These are phyloP conservation scores for Cardamine resedifolia DNA, from an alignment of 345 rosid genomes.

Conservation along the genomic window DNA sequence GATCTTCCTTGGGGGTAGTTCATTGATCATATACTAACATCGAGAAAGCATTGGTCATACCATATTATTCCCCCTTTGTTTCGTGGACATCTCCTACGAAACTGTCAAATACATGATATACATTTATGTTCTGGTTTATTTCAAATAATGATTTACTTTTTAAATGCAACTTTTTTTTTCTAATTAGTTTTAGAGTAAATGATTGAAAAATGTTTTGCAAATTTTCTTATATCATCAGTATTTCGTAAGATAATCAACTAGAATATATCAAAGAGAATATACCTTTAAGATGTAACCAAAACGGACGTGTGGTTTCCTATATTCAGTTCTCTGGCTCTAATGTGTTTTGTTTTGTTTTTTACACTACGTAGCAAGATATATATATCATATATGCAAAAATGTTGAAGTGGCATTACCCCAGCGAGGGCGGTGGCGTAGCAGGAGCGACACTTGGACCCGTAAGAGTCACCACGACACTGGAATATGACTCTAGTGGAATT, in stretches of 20 bases:
- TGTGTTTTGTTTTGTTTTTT: no score
- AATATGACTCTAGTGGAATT: background rate
- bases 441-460: background rate
- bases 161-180: background rate
- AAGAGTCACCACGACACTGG: constrained; percentile 13
- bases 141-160: background rate
- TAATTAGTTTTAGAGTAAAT: no score
- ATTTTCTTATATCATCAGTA: no score
- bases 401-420: constrained; percentile 13
- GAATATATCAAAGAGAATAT: no score
- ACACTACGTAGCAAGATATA: no score
- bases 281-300: no score
- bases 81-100: constrained; percentile 39
- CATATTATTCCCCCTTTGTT: constrained; percentile 43
- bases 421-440: constrained; percentile 2
- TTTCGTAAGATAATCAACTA: no score
- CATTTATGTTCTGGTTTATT: background rate
- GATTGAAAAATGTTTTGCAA: no score
- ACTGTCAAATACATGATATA: background rate
- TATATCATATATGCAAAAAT: no score
- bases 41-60: constrained; percentile 55
- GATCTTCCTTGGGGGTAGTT: background rate
- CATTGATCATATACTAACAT: constrained; percentile 35
- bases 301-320: no score
- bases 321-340: no score